Conservation (phyloP, 2,329 filamentous ascomycete genomes). For the Thelonectria olida region DNA sequence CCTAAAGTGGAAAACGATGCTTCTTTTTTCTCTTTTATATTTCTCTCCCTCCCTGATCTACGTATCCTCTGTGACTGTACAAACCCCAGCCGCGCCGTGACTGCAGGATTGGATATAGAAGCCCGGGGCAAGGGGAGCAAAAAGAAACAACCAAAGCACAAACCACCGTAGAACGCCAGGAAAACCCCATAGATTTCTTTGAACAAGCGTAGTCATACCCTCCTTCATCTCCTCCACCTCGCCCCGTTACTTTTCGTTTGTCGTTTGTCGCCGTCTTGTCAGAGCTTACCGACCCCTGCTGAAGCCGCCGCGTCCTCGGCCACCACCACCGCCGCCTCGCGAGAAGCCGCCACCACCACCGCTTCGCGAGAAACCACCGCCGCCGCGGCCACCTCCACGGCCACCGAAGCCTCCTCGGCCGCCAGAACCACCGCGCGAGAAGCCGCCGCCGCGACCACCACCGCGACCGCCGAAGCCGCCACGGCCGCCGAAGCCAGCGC, state of each 20-base stretch:
- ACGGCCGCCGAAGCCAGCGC: constrained; percentile 48
- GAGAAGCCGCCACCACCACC: constrained; percentile 46
- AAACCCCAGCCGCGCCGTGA: constrained; percentile 37
- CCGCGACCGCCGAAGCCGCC: constrained; percentile 43
- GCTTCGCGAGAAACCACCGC: no score
- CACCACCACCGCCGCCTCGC: constrained; percentile 37
- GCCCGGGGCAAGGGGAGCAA: constrained; percentile 13
- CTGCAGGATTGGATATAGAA: constrained; percentile 25
- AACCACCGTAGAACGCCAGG: constrained; percentile 32
- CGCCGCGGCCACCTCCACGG: constrained; percentile 37
- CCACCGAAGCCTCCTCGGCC: constrained; percentile 45
- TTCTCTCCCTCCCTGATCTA: constrained; percentile 35
- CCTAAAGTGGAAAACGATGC: constrained; percentile 25
- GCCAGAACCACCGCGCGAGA: constrained; percentile 51
- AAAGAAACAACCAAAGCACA: constrained; percentile 25
- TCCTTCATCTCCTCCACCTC: neutral
- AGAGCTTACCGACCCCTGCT: constrained; percentile 28
- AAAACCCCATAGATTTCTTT: constrained; percentile 24
- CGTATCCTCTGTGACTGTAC: constrained; percentile 38
- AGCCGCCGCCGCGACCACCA: constrained; percentile 49
- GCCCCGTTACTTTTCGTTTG: neutral
- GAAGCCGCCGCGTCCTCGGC: constrained; percentile 37
- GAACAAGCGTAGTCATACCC: constrained; percentile 27
- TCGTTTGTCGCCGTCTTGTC: constrained; percentile 6
- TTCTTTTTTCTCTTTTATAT: constrained; percentile 35